These are phyloP conservation scores for Russula ochroleuca DNA, from an alignment of 768 basidiomycete species.

Conservation along the genomic window DNA sequence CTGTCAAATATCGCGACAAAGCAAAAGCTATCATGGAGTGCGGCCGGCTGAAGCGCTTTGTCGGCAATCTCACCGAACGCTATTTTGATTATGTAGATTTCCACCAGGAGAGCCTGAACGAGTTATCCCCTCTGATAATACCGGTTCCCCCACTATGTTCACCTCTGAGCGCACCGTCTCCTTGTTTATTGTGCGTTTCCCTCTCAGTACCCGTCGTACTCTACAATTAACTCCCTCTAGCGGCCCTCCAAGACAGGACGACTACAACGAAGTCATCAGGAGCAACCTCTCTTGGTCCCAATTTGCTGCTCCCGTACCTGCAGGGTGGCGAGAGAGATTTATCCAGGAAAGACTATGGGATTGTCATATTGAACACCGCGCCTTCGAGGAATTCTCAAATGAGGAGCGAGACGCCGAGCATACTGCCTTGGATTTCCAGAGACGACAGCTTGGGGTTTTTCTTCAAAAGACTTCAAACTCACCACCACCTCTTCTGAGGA, in stretches of 20 bases:
- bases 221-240: neutral
- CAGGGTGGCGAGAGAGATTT: slow-evolving; percentile 19
- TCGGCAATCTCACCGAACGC: slow-evolving; percentile 11
- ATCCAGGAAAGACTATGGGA: slow-evolving; percentile 16
- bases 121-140: slow-evolving; percentile 14
- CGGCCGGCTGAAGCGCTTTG: slow-evolving; percentile 9
- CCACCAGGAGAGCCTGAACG: slow-evolving; percentile 9
- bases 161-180: slow-evolving; percentile 4
- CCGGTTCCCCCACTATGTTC: slow-evolving; percentile 12
- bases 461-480: neutral
- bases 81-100: slow-evolving; percentile 19
- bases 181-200: slow-evolving; percentile 17
- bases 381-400: slow-evolving; percentile 6
- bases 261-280: slow-evolving; percentile 16
- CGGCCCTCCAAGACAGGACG: slow-evolving; percentile 13
- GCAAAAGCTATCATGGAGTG: slow-evolving; percentile 12
- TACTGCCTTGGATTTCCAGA: slow-evolving; percentile 14
- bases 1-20: slow-evolving; percentile 15
- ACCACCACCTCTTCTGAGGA: slow-evolving; percentile 13
- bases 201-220: neutral
- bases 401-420: slow-evolving; percentile 13
- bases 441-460: slow-evolving; percentile 2
- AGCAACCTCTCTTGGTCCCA: slow-evolving; percentile 22
- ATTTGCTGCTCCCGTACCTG: slow-evolving; percentile 17
- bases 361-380: slow-evolving; percentile 7